Percentiles rank a stretch among this genome's conserved stretches.
Evolutionary conservation across 1,284 basidiomycete species (phyloP).

Genomic region (Rhodotorula sp.): DNA sequence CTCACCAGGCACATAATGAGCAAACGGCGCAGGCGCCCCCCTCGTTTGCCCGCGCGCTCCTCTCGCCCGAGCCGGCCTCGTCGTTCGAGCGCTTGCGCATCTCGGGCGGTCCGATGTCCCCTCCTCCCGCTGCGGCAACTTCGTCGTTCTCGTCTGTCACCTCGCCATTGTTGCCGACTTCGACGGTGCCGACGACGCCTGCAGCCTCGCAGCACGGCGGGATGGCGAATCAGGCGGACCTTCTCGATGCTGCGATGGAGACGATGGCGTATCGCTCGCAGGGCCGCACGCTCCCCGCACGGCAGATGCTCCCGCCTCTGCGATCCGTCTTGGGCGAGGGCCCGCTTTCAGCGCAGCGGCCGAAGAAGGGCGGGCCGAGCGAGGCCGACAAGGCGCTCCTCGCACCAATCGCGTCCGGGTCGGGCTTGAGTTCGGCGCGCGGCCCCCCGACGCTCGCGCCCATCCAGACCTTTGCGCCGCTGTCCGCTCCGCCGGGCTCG

Average conservation of each 20-base stretch:
- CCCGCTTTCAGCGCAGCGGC: background rate
- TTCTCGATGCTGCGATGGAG: conserved; percentile 40
- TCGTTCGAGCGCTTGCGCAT: conserved; percentile 22
- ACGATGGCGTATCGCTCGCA: conserved; percentile 30
- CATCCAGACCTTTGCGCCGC: conserved; percentile 26
- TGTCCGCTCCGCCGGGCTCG: background rate
- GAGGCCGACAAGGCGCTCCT: conserved; percentile 36
- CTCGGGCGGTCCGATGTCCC: conserved; percentile 7
- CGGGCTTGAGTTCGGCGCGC: background rate
- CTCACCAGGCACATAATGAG: background rate
- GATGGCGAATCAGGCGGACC: conserved; percentile 3
- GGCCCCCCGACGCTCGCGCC: conserved; percentile 22
- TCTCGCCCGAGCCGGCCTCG: conserved; percentile 23
- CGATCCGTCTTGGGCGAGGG: conserved; percentile 20
- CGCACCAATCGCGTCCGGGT: conserved; percentile 18
- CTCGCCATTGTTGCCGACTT: background rate
- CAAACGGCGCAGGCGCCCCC: background rate
- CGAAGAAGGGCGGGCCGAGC: conserved; percentile 2
- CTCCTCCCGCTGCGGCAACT: background rate
- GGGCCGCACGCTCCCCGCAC: conserved; percentile 15
- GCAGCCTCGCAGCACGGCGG: background rate
- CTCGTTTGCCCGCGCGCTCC: conserved; percentile 5
- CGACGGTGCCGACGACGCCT: background rate
- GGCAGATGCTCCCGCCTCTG: conserved; percentile 29
- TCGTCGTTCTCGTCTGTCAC: background rate